phyloP scores from a whole-genome alignment of 768 basidiomycete genomes.

The Hortiboletus flavorubellus region DNA sequence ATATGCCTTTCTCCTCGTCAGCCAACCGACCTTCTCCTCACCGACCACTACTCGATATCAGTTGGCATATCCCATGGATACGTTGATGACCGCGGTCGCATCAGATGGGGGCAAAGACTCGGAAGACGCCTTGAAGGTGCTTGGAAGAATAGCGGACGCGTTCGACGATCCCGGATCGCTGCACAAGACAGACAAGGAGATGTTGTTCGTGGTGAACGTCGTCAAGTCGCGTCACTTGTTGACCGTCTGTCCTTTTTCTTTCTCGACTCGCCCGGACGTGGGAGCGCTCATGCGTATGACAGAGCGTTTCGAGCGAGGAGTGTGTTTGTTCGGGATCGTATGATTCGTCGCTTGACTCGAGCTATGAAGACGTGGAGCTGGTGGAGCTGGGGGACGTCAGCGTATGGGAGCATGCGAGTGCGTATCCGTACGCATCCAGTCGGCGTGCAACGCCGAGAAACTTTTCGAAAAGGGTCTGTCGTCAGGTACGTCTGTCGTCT shows the following conservation, averaged over 20 bases:
- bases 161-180: constrained; percentile 23
- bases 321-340: constrained; percentile 3
- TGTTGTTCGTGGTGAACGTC: constrained; percentile 20
- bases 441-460: neutral
- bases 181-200: constrained; percentile 18
- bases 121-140: constrained; percentile 21
- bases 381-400: constrained; percentile 11
- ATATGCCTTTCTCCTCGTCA: neutral
- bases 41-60: neutral
- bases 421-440: constrained; percentile 14
- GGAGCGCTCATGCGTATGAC: neutral
- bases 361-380: constrained; percentile 17
- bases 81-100: neutral
- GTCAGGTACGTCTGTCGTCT: constrained; percentile 13
- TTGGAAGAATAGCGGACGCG: constrained; percentile 29
- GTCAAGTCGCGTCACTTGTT: constrained; percentile 21
- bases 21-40: neutral
- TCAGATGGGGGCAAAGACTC: neutral
- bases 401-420: constrained; percentile 13
- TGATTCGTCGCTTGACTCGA: constrained; percentile 12
- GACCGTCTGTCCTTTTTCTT: constrained; percentile 15
- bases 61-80: constrained; percentile 3
- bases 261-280: neutral
- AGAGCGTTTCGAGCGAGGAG: constrained; percentile 21
- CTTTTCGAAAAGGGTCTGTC: neutral